A percentile compares a stretch with the other conserved stretches of the same genome.
Evolutionary conservation across 257 asterid genomes (phyloP).

Genomic region (Rauvolfia tetraphylla): DNA sequence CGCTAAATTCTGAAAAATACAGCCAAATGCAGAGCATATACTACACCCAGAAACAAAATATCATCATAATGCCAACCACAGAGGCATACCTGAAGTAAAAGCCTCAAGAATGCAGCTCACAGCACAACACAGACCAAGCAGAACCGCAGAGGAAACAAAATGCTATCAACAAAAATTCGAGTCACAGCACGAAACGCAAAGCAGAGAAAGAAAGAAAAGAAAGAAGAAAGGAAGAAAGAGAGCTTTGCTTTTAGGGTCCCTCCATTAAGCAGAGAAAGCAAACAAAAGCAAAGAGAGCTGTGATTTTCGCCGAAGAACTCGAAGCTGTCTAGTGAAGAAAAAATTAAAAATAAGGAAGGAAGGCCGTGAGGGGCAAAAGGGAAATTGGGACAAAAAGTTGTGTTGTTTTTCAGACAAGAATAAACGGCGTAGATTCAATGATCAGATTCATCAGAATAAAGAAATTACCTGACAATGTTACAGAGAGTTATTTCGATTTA

Average conservation of each 20-base stretch:
- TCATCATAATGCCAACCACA: not conserved
- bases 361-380: not conserved
- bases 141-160: not conserved
- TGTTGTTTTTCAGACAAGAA: conserved; percentile 2
- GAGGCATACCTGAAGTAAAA: conserved; percentile 18
- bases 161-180: not conserved
- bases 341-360: not conserved
- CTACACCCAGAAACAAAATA: not conserved
- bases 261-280: conserved; percentile 25
- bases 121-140: not conserved
- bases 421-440: conserved; percentile 8
- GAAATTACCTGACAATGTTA: not conserved
- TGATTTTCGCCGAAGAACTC: conserved; percentile 17
- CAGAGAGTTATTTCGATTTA: not conserved
- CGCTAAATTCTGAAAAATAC: not conserved
- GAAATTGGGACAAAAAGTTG: conserved; percentile 5
- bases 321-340: conserved; percentile 11
- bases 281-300: conserved; percentile 18
- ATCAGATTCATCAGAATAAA: not conserved
- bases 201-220: conserved; percentile 3
- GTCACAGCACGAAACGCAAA: conserved; percentile 3
- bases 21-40: conserved; percentile 1
- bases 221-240: conserved; percentile 8
- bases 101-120: not conserved
- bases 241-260: conserved; percentile 26